Percentiles rank a stretch among this genome's conserved stretches.
Conservation (phyloP, 2,329 filamentous ascomycete species). For the Coniochaeta prunicola region DNA sequence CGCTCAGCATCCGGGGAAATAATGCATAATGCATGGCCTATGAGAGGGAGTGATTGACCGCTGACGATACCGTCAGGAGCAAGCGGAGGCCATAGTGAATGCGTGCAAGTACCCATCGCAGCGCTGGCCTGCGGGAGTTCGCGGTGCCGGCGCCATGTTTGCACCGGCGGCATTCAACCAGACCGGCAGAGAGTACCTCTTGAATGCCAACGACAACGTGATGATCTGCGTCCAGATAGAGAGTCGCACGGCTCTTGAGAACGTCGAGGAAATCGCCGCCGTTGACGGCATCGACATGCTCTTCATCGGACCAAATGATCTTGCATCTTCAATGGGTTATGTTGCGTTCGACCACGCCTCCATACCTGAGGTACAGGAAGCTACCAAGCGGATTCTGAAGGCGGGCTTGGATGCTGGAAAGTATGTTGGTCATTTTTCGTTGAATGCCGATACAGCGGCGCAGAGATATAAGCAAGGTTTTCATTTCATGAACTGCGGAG, state of each 20-base stretch:
- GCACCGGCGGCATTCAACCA: conserved; percentile 19
- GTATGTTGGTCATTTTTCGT: conserved; percentile 24
- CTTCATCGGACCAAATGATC: conserved; percentile 17
- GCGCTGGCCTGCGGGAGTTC: conserved; percentile 14
- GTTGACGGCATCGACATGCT: conserved; percentile 12
- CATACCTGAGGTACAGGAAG: conserved; percentile 22
- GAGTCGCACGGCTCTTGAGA: conserved; percentile 8
- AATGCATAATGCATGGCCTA: no score
- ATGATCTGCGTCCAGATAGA: conserved; percentile 18
- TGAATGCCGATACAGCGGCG: conserved; percentile 21
- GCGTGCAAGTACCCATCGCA: conserved; percentile 18
- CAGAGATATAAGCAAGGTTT: conserved; percentile 20
- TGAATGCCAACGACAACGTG: conserved; percentile 15
- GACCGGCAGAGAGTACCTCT: conserved; percentile 16
- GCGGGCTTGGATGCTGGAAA: conserved; percentile 22
- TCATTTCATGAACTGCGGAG: conserved; percentile 28
- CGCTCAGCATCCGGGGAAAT: no score
- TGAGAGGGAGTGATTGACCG: not conserved
- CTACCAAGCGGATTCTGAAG: conserved; percentile 16
- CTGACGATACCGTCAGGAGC: conserved; percentile 9
- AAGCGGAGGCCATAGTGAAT: conserved; percentile 16
- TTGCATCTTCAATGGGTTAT: conserved; percentile 20
- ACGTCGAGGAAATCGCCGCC: conserved; percentile 10
- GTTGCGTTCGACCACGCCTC: conserved; percentile 23
- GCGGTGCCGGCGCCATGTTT: conserved; percentile 22